Conservation (phyloP, 1,284 basidiomycete species). For the Puccinia sorghi region DNA sequence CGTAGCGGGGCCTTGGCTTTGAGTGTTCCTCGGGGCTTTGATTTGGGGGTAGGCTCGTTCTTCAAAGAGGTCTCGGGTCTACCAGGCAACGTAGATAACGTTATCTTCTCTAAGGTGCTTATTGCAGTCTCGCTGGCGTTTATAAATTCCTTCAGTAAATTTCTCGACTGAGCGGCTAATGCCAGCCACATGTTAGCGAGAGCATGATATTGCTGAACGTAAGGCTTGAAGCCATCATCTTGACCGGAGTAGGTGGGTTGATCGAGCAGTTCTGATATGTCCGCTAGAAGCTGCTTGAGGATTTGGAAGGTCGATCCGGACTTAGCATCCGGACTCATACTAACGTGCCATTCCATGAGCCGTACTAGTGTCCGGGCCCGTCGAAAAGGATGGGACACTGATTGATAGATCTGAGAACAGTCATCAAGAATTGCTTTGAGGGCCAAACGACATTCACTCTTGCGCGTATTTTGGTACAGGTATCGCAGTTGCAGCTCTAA, state of each 20-base stretch:
- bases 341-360: constrained; percentile 47
- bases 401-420: constrained; percentile 38
- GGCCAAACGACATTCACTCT: constrained; percentile 32
- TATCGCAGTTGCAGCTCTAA: constrained; percentile 47
- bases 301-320: constrained; percentile 16
- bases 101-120: constrained; percentile 22
- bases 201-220: constrained; percentile 21
- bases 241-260: constrained; percentile 4
- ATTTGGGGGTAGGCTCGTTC: constrained; percentile 13
- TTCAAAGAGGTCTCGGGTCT: background rate
- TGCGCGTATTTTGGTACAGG: constrained; percentile 33
- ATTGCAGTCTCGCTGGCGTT: constrained; percentile 29
- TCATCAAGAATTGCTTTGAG: constrained; percentile 31
- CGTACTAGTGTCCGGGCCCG: constrained; percentile 32
- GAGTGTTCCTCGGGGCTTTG: background rate
- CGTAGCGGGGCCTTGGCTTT: background rate
- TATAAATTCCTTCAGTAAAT: constrained; percentile 11
- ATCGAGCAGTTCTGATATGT: constrained; percentile 23
- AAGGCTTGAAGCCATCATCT: constrained; percentile 28
- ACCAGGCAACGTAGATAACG: constrained; percentile 9
- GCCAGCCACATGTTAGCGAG: constrained; percentile 42
- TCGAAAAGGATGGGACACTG: constrained; percentile 31
- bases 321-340: constrained; percentile 23
- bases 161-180: constrained; percentile 28
- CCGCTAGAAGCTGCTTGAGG: constrained; percentile 16